Evolutionary conservation across 2,329 filamentous ascomycete genomes (phyloP), one percentile per base, ranked within the genome.

Genomic region (Elsinoe fawcettii): DNA sequence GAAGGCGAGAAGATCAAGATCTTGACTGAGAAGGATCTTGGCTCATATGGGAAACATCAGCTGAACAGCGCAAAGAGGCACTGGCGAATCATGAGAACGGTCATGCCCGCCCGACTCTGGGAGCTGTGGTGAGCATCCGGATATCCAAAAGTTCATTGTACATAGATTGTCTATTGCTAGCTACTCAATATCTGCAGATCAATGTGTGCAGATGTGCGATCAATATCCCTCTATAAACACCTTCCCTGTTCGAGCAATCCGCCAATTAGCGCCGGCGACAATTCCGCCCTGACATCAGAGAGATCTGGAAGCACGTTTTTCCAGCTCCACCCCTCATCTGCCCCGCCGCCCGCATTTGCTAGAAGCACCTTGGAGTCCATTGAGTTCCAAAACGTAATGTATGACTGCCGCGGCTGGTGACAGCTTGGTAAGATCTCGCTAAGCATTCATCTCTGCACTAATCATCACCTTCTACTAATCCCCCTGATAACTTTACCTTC

Each of bases 11-110:
- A 65, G 12, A 36, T 60, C 67, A 69, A 75, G 3, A 68, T 90
- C 0, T 71, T 93, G 66, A 76, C 73, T 25, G 77, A 70, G 44
- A 86, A 84, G 55, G 81, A 86, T 61, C 88, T 86, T 22, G 76
- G 76, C 5, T 78, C 82, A 65, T 75, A 96, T 66, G 79, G 80
- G 57, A 78, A 80, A 68, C 89, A 82, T 77, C 90, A 96, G 68
- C 78, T 83, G 66, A 77, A 82, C 66, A 89, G 87, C 65, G 91
- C 91, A 0, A 68, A 87, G 55, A 87, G 87, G 8, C 93, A 99
- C 73, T 99, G 93, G 93, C 76, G 74, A 43, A 86, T 99, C 47
- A 99, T 99, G 90, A 82, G 93, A 66, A 82, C 75, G 0, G 90
- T 96, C 2, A 64, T 97, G 61, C 90, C 91, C 1, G 77, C 77